Evolutionary conservation across 1,139 yeast genomes (phyloP), one percentile per base, ranked within the genome.

Genomic region (Meyerozyma smithsonii): DNA sequence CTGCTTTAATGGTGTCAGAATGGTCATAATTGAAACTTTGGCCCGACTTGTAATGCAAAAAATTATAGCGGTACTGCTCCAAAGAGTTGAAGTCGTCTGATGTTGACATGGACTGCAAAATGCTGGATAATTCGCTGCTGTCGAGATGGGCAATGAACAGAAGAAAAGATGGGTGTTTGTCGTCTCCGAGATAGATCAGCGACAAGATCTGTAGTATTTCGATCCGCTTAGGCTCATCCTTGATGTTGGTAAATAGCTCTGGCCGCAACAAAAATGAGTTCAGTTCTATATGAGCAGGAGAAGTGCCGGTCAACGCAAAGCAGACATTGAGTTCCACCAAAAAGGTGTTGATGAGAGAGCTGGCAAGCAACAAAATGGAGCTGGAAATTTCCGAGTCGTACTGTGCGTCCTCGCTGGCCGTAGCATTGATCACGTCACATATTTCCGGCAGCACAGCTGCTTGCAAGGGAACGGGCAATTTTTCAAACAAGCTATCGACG

Each of bases 11-110:
- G 10, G 57, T 52, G 39, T 62, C 67, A 1, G 62, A 51, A 33
- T 55, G 52, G 15, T 62, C 58, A 39, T 64, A 62, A 39, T 61
- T 66, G 21, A 66, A 49, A 48, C 55, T 56, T 26, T 64, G 62
- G 0, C 65, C 62, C 2, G 72, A 61, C 40, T 63, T 64, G 48
- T 50, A 55, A 39, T 58, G 44, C 33, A 46, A 45, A 45, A 59
- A 61, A 18, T 54, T 47, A 8, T 46, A 42, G 30, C 70, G 42
- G 37, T 50, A 52, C 11, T 49, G 44, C 18, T 50, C 55, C 3
- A 52, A 24, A 0, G 63, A 59, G 38, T 48, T 49, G 42, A 64
- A 65, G 14, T 11, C 12, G 14, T 30, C 34, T 11, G 34, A 30
- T 3, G 23, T 17, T 18, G 20, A 5, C 20, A 30, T 30, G 34